These are phyloP conservation scores for Cryptosporidium bovis DNA, from an alignment of 169 alveolate genomes.

Conservation along the genomic window DNA sequence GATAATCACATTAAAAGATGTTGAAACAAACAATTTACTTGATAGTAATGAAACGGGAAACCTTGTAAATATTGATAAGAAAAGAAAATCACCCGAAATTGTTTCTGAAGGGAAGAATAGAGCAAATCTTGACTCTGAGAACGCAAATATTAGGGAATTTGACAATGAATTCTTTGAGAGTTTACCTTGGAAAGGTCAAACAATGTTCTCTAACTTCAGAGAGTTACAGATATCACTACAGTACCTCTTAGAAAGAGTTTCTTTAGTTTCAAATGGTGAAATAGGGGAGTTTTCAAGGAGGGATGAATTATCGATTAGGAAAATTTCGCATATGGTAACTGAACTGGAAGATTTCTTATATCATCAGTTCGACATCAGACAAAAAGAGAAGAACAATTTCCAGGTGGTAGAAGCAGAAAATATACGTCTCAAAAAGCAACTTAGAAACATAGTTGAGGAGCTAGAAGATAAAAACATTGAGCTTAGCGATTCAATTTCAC, in stretches of 20 bases:
- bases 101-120: not conserved
- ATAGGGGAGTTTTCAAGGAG: not conserved
- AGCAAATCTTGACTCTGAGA: not conserved
- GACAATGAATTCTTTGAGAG: slow-evolving; percentile 42
- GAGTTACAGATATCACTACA: slow-evolving; percentile 63
- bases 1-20: not conserved
- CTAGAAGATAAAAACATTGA: slow-evolving; percentile 27
- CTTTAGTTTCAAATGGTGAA: slow-evolving; percentile 4
- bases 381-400: slow-evolving; percentile 17
- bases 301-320: slow-evolving; percentile 32
- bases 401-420: slow-evolving; percentile 33
- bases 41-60: not conserved
- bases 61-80: not conserved
- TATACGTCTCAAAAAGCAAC: slow-evolving; percentile 15
- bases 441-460: slow-evolving; percentile 3
- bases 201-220: slow-evolving; percentile 71
- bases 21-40: not conserved
- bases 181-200: slow-evolving; percentile 64
- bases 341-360: slow-evolving; percentile 63
- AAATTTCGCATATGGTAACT: slow-evolving; percentile 67
- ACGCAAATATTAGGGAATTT: not conserved
- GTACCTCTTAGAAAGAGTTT: slow-evolving; percentile 35
- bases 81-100: not conserved
- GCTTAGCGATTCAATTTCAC: slow-evolving; percentile 21
- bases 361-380: slow-evolving; percentile 15